Evolutionary conservation across 2,329 filamentous ascomycete genomes (phyloP), one percentile per base, ranked within the genome.

Genomic region (Ophiostoma ulmi): DNA sequence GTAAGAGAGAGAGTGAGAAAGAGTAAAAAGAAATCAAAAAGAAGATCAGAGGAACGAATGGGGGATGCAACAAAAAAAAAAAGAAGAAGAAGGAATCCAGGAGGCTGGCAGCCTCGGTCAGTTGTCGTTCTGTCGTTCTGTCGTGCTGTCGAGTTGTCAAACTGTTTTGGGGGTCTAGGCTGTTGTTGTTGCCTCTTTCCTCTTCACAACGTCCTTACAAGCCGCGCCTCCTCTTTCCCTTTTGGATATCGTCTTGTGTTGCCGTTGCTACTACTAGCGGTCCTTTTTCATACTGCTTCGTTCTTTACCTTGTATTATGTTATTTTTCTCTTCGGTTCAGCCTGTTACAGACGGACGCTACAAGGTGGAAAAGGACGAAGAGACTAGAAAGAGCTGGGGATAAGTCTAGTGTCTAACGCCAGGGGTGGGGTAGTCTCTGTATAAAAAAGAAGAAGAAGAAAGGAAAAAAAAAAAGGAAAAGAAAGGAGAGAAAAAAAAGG

Each of bases 21-120:
- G 48, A 26, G 52, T 44, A 17, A 44, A 17, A 13, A 44, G 13
- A 44, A 44, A 44, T 13, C 13, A 44, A 17, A 44, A 44, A 17
- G 17, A 44, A 17, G 17, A 13, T 10, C 52, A 58, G 17, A 17
- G 6, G 52, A 26, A 58, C 22, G 8, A 58, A 58, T 26, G 22
- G 26, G 52, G 31, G 31, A 31, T 2, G 31, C 31, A 31, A 31
- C 31, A 31, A 31, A 31, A 31, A 31, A 58, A 55, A 58, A 58
- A 26, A 17, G n/a, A 17, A 58, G 13, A 8, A 26, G 11, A 26
- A 58, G 22, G 20, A 11, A 58, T 8, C n/a, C 52, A 4, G 52
- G 52, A 58, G 52, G 52, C 52, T 58, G 52, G 10, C 52, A 58
- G 52, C 52, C 52, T 58, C 22, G 52, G 52, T 58, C 52, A 58